phyloP scores from a whole-genome alignment of 2,329 filamentous ascomycete species.

The Alternaria alternata region DNA sequence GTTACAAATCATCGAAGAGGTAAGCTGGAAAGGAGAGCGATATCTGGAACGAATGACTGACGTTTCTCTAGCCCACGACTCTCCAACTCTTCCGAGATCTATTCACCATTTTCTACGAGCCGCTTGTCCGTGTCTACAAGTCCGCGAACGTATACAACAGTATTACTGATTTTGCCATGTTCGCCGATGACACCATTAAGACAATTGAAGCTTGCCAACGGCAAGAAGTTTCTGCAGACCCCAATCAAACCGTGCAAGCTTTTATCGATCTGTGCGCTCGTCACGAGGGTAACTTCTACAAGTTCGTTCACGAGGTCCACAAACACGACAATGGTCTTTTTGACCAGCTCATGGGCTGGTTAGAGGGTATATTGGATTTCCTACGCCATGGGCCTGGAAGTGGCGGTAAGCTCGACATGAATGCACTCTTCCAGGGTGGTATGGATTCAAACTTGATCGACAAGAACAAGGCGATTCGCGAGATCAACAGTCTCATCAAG shows the following conservation, averaged over 20 bases:
- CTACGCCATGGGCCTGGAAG: constrained; percentile 79
- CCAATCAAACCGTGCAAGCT: constrained; percentile 96
- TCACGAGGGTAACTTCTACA: constrained; percentile 97
- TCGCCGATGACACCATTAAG: constrained; percentile 90
- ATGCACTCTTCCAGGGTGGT: constrained; percentile 86
- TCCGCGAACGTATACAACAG: constrained; percentile 98
- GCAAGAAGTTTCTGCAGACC: constrained; percentile 89
- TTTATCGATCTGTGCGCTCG: constrained; percentile 97
- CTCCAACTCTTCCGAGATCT: constrained; percentile 94
- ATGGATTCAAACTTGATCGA: constrained; percentile 73
- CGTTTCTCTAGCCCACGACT: constrained; percentile 72
- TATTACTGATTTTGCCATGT: constrained; percentile 93
- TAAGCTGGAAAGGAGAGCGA: constrained; percentile 30
- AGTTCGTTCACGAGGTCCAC: constrained; percentile 98
- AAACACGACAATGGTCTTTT: constrained; percentile 96
- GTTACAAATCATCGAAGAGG: constrained; percentile 90
- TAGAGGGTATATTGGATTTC: constrained; percentile 94
- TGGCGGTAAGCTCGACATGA: constrained; percentile 90
- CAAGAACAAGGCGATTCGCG: constrained; percentile 73
- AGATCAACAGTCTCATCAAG: constrained; percentile 85
- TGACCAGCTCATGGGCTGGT: constrained; percentile 94
- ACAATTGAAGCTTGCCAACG: constrained; percentile 74
- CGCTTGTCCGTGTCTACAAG: constrained; percentile 95
- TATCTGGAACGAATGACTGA: constrained; percentile 23
- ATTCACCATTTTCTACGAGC: constrained; percentile 99